Evolutionary conservation across 306 rosid genomes (phyloP).

Genomic region (Vachellia pachyceras): DNA sequence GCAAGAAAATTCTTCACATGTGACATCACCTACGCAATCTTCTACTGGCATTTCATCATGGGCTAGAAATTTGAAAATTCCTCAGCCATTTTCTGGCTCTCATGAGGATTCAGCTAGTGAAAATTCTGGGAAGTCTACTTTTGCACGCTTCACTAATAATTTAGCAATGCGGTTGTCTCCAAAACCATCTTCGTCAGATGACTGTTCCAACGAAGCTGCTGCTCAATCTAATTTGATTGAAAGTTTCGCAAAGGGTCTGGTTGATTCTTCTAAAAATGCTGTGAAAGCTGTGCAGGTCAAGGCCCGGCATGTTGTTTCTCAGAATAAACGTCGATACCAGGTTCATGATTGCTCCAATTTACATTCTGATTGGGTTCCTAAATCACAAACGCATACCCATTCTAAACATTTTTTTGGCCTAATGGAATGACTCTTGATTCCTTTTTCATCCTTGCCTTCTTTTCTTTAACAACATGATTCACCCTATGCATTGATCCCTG

Average conservation of each 20-base stretch:
- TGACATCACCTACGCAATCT: conserved; percentile 56
- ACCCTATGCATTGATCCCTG: background rate
- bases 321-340: conserved; percentile 98
- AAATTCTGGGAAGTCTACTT: conserved; percentile 72
- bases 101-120: conserved; percentile 73
- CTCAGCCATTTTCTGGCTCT: conserved; percentile 67
- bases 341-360: conserved; percentile 44
- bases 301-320: conserved; percentile 97
- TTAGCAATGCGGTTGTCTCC: conserved; percentile 89
- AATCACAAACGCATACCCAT: conserved; percentile 11
- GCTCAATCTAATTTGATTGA: conserved; percentile 81
- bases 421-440: background rate
- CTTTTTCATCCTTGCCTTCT: background rate
- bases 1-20: conserved; percentile 53
- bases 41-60: conserved; percentile 79
- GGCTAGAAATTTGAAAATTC: conserved; percentile 84
- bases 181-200: conserved; percentile 59
- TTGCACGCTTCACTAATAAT: conserved; percentile 89
- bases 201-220: conserved; percentile 55
- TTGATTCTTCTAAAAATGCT: conserved; percentile 89
- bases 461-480: background rate
- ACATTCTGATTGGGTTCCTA: background rate
- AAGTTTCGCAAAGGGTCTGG: conserved; percentile 80
- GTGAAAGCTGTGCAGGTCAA: conserved; percentile 98
- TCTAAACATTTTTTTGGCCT: conserved; percentile 7